These are phyloP conservation scores for Rhizopogon sp. DNA, from an alignment of 768 basidiomycete species.

Conservation along the genomic window DNA sequence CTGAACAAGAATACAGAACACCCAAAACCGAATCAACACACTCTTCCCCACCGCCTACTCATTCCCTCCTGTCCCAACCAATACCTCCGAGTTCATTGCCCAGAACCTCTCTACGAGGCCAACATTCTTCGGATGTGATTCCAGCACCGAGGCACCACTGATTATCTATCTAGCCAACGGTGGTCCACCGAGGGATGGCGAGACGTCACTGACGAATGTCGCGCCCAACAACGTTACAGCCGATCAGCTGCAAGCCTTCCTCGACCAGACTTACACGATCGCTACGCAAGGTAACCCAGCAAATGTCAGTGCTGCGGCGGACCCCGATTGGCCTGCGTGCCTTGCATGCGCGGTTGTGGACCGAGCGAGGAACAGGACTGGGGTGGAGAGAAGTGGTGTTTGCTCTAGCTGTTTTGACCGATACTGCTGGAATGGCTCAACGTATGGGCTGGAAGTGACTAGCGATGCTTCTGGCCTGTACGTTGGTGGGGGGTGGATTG, in stretches of 20 bases:
- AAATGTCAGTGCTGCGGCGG: slow-evolving; percentile 16
- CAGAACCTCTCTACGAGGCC: slow-evolving; percentile 24
- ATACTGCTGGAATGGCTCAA: slow-evolving; percentile 6
- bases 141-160: slow-evolving; percentile 31
- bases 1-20: not conserved
- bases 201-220: slow-evolving; percentile 31
- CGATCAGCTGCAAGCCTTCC: slow-evolving; percentile 31
- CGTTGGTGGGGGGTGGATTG: not conserved
- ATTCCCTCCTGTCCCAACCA: slow-evolving; percentile 12
- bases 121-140: slow-evolving; percentile 32
- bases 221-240: slow-evolving; percentile 1
- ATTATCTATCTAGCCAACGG: slow-evolving; percentile 53
- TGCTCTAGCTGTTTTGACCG: slow-evolving; percentile 22
- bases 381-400: slow-evolving; percentile 1
- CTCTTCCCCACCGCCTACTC: slow-evolving; percentile 9
- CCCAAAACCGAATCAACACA: slow-evolving; percentile 1
- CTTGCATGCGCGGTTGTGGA: slow-evolving; percentile 44
- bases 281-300: slow-evolving; percentile 33
- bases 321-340: slow-evolving; percentile 36
- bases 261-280: slow-evolving; percentile 35
- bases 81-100: slow-evolving; percentile 18
- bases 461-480: not conserved
- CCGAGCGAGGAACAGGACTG: slow-evolving; percentile 22
- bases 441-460: not conserved
- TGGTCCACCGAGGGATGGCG: slow-evolving; percentile 31